A percentile compares a stretch with the other conserved stretches of the same genome.
Conservation (phyloP, 1,284 basidiomycete species). For the Vanrija sp. region DNA sequence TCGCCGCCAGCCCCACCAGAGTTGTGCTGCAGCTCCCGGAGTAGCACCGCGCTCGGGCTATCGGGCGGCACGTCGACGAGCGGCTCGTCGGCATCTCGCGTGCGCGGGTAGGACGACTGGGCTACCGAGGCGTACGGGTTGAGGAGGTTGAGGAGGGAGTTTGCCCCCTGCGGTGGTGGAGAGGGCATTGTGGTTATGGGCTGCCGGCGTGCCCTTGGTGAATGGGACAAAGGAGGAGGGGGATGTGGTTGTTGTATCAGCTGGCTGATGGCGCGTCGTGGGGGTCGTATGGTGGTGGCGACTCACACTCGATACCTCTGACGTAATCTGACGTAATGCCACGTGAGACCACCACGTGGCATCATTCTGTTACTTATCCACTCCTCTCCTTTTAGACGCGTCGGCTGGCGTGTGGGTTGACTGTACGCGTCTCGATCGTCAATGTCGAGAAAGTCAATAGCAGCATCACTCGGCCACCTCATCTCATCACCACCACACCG, state of each 20-base stretch:
- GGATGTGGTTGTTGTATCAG: too few species aligned
- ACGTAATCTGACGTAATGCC: too few species aligned
- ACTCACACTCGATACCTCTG: too few species aligned
- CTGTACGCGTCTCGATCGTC: background rate
- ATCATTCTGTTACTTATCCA: too few species aligned
- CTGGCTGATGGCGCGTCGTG: too few species aligned
- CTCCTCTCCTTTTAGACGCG: too few species aligned
- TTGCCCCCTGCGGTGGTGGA: slow-evolving; percentile 7
- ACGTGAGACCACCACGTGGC: too few species aligned
- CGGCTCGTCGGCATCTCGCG: slow-evolving; percentile 46
- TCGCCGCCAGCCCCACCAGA: background rate
- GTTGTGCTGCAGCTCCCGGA: slow-evolving; percentile 35
- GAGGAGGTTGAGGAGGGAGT: slow-evolving; percentile 67
- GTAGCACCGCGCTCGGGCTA: slow-evolving; percentile 37
- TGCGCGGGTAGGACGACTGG: slow-evolving; percentile 64
- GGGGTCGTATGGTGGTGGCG: too few species aligned
- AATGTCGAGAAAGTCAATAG: too few species aligned
- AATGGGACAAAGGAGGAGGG: too few species aligned
- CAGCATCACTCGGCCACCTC: too few species aligned
- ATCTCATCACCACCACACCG: background rate
- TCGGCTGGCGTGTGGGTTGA: too few species aligned
- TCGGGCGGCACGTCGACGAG: slow-evolving; percentile 26
- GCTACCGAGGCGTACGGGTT: slow-evolving; percentile 68
- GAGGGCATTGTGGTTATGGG: slow-evolving; percentile 8
- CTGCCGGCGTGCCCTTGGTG: background rate